Base-by-base conservation (phyloP, 805 yeast genomes). In the Schwanniomyces pseudopolymorphus region DNA sequence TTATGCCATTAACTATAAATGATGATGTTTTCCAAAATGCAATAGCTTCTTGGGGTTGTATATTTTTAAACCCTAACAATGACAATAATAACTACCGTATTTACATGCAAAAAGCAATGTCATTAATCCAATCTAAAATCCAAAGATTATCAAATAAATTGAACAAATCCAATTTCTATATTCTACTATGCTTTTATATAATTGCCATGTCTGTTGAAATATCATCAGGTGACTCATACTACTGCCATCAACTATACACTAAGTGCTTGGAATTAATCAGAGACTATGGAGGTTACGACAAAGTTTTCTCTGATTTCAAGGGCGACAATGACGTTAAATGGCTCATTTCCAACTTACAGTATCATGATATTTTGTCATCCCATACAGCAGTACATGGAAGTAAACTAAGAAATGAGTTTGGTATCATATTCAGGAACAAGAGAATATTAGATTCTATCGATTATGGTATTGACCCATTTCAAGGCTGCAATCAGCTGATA, bases 381-480 rank as follows among this genome's bases (percentile, higher is more conserved):
- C 27, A 39, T 7, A 38, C 58, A 19, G 49, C 52, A 33, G 33
- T 45, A 25, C 43, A 39, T 26, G 64, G 63, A 6, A 52, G 61
- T 8, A 8, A 37, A 3, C 44, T 58, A 17, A 48, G 48, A 43
- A 28, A 35, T 16, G 57, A 52, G 31, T 60, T 53, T 39, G 17
- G 42, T 8, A 47, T 10, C 48, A 49, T 55, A 36, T 65, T 31
- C 20, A 31, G 8, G 16, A 16, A 13, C 7, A 14, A 17, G 7
- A 31, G 19, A 31, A 14, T 16, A 55, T 47, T 52, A n/a, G 33
- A 35, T 3, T n/a, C 19, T 10, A 39, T 45, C 43, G 41, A 45
- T 19, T 62, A 60, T 47, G 65, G 65, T 8, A 45, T 60, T 22
- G 67, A 62, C 42, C 58, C 64, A 8, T 47, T 56, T 14, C 67